Conservation (phyloP, 1,284 basidiomycete species). For the Melampsora americana region DNA sequence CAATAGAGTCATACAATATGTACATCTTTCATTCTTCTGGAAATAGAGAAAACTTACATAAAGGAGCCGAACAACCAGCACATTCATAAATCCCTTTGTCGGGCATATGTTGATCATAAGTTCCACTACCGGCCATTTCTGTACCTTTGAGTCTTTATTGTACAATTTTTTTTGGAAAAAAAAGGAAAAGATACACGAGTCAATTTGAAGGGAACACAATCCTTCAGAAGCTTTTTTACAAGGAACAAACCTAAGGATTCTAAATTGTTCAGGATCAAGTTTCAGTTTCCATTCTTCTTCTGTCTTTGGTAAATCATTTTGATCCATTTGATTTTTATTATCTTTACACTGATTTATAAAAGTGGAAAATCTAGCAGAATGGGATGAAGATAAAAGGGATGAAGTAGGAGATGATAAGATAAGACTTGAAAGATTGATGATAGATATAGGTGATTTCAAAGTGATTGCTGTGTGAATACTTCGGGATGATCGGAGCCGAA, state of each 20-base stretch:
- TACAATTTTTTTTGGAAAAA: neutral
- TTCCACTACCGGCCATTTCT: constrained; percentile 24
- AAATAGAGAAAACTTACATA: constrained; percentile 49
- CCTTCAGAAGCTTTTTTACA: neutral
- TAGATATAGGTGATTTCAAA: no score
- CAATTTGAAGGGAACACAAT: neutral
- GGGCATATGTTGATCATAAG: constrained; percentile 27
- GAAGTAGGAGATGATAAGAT: no score
- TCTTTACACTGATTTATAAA: no score
- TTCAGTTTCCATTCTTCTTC: constrained; percentile 40
- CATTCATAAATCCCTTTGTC: constrained; percentile 52
- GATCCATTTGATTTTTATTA: no score
- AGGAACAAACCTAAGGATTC: constrained; percentile 25
- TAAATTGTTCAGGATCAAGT: constrained; percentile 32
- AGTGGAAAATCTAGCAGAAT: no score
- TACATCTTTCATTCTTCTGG: constrained; percentile 3
- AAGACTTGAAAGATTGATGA: no score
- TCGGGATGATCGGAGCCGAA: no score
- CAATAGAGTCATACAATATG: no score
- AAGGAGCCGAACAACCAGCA: constrained; percentile 54
- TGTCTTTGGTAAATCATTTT: constrained; percentile 7
- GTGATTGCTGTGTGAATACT: no score
- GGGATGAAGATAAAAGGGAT: no score
- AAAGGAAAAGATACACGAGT: neutral
- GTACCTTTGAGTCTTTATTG: constrained; percentile 14